Conservation (phyloP, 768 basidiomycete species). For the Rhodotorula diobovata region DNA sequence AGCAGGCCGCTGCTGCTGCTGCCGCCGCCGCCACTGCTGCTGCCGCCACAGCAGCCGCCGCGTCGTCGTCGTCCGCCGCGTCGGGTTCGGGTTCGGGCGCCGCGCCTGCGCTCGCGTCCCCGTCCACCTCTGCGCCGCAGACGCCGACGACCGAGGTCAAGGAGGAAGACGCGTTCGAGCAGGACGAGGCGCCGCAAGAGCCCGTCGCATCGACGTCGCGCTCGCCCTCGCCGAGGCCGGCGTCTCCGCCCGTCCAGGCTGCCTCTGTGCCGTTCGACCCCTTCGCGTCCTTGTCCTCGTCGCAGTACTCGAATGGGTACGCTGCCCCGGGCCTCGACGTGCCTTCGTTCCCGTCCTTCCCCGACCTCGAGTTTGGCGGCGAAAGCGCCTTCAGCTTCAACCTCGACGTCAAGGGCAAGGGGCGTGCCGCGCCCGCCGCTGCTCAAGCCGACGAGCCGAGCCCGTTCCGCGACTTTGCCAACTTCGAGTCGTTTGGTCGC, state of each 20-base stretch:
- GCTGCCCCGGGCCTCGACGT: constrained; percentile 5
- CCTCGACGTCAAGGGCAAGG: constrained; percentile 38
- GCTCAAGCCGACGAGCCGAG: background rate
- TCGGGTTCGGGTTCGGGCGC: background rate
- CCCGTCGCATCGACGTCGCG: constrained; percentile 5
- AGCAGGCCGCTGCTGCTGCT: constrained; percentile 47
- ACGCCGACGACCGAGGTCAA: background rate
- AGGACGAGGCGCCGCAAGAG: background rate
- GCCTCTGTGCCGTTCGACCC: constrained; percentile 27
- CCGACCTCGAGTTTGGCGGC: constrained; percentile 80
- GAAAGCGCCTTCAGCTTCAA: constrained; percentile 77
- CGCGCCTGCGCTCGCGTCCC: background rate
- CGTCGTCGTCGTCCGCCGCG: background rate
- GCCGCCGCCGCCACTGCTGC: constrained; percentile 48
- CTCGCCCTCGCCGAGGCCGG: constrained; percentile 21
- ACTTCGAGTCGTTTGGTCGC: constrained; percentile 19
- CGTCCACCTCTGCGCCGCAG: background rate
- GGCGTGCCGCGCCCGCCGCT: constrained; percentile 1
- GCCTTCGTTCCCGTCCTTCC: constrained; percentile 55
- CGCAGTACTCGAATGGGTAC: background rate
- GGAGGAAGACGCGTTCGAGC: background rate
- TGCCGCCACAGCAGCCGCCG: constrained; percentile 44
- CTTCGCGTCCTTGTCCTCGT: constrained; percentile 50
- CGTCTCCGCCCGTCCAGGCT: background rate
- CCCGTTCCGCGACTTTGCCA: constrained; percentile 31